Evolutionary conservation across 2,329 filamentous ascomycete species (phyloP).

Genomic region (Geosmithia putterillii): DNA sequence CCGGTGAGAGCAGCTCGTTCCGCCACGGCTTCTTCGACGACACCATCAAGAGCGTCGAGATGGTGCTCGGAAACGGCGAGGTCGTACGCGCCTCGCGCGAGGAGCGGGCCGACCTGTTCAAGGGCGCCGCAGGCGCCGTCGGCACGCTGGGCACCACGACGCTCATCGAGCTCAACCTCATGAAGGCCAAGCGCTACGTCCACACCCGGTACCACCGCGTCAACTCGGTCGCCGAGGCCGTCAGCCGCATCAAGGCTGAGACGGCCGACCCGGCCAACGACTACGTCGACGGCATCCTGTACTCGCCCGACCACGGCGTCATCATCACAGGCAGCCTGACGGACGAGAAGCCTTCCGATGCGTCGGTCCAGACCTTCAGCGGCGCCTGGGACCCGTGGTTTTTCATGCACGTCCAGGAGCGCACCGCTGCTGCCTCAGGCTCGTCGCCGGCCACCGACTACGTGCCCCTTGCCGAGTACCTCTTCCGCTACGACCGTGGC

Average conservation of each 20-base stretch:
- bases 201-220: slow-evolving; percentile 48
- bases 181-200: slow-evolving; percentile 48
- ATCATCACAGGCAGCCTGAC: slow-evolving; percentile 52
- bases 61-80: slow-evolving; percentile 56
- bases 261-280: slow-evolving; percentile 35
- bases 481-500: slow-evolving; percentile 66
- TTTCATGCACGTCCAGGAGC: slow-evolving; percentile 54
- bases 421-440: slow-evolving; percentile 8
- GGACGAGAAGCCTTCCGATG: slow-evolving; percentile 30
- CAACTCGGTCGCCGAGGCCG: slow-evolving; percentile 31
- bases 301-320: slow-evolving; percentile 47
- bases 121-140: slow-evolving; percentile 52
- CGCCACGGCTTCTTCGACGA: slow-evolving; percentile 60
- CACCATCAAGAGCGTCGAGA: slow-evolving; percentile 51
- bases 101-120: slow-evolving; percentile 44
- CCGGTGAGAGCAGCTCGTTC: slow-evolving; percentile 60
- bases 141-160: slow-evolving; percentile 59
- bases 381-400: slow-evolving; percentile 60
- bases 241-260: slow-evolving; percentile 35
- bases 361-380: slow-evolving; percentile 39
- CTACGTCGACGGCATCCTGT: slow-evolving; percentile 66
- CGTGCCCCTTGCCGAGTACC: slow-evolving; percentile 58
- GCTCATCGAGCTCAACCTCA: slow-evolving; percentile 50
- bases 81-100: slow-evolving; percentile 38
- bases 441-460: slow-evolving; percentile 29